Conservation (phyloP, 1,284 basidiomycete species). For the Fistulina hepatica region DNA sequence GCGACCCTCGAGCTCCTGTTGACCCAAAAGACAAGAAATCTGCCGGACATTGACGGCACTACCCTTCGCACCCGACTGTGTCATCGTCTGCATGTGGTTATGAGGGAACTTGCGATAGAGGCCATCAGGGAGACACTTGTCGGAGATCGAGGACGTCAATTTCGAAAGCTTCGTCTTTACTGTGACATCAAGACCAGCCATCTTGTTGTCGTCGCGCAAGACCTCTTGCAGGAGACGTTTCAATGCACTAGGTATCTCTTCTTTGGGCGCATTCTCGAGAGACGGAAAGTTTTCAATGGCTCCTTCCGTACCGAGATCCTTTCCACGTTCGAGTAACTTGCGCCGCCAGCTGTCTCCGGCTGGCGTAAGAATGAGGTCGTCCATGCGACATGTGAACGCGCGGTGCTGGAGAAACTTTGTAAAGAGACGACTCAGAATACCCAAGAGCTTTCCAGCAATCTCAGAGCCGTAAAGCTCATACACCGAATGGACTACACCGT, state of each 20-base stretch:
- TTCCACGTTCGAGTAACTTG: conserved; percentile 59
- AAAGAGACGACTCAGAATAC: conserved; percentile 87
- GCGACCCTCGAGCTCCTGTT: conserved; percentile 96
- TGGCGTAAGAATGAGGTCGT: conserved; percentile 86
- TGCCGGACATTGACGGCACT: conserved; percentile 96
- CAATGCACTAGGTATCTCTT: conserved; percentile 44
- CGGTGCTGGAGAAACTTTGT: conserved; percentile 96
- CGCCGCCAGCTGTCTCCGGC: conserved; percentile 69
- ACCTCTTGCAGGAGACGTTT: conserved; percentile 79
- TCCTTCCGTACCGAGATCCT: conserved; percentile 72
- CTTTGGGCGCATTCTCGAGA: conserved; percentile 36
- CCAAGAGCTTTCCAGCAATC: conserved; percentile 83
- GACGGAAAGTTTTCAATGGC: conserved; percentile 87
- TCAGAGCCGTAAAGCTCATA: conserved; percentile 96
- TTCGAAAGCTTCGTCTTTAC: conserved; percentile 81
- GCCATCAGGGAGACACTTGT: conserved; percentile 83
- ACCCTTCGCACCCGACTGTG: conserved; percentile 95
- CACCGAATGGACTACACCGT: conserved; percentile 96
- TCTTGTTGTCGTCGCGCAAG: conserved; percentile 93
- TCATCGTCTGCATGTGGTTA: conserved; percentile 99
- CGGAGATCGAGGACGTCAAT: conserved; percentile 84
- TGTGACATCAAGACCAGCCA: conserved; percentile 89
- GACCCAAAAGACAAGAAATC: conserved; percentile 94
- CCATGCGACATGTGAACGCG: conserved; percentile 98
- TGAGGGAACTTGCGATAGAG: conserved; percentile 90